Conservation (phyloP, 23 red algal species). For the Pyropia haitanensis region DNA sequence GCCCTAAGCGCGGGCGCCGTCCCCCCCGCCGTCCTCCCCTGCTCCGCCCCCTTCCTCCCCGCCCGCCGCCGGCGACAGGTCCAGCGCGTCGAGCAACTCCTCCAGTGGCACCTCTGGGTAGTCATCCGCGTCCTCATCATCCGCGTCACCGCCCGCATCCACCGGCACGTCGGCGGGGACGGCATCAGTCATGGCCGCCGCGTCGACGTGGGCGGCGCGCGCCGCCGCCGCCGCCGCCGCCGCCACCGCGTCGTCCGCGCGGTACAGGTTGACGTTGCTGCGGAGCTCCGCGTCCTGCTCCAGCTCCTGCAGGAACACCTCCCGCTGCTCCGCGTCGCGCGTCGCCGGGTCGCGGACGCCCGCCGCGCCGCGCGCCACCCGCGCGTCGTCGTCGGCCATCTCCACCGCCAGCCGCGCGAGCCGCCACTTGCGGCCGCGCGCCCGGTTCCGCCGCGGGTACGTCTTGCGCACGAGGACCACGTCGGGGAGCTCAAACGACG, state of each 20-base stretch:
- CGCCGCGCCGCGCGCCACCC: constrained; percentile 14
- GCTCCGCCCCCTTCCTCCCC: too few species aligned
- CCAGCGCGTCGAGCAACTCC: constrained; percentile 86
- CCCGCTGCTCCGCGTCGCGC: constrained; percentile 60
- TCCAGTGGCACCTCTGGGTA: constrained; percentile 90
- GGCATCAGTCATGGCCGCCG: constrained; percentile 1
- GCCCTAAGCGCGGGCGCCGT: too few species aligned
- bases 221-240: background rate
- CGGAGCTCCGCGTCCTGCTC: constrained; percentile 95
- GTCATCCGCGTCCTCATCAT: constrained; percentile 73
- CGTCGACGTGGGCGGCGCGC: constrained; percentile 10
- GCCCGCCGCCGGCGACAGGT: constrained; percentile 2
- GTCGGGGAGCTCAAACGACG: constrained; percentile 54
- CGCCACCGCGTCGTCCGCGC: constrained; percentile 6
- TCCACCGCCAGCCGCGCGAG: constrained; percentile 79
- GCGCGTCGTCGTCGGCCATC: constrained; percentile 3
- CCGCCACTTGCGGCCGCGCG: constrained; percentile 52
- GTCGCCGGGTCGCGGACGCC: constrained; percentile 34
- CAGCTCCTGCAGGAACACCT: constrained; percentile 93
- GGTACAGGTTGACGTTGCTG: constrained; percentile 65
- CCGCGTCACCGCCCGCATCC: constrained; percentile 12
- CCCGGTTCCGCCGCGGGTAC: constrained; percentile 74
- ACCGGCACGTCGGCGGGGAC: background rate
- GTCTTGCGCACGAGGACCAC: constrained; percentile 79
- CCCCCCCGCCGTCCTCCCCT: too few species aligned